Conservation (phyloP, 2,329 filamentous ascomycete species). For the Epichloe baconii region DNA sequence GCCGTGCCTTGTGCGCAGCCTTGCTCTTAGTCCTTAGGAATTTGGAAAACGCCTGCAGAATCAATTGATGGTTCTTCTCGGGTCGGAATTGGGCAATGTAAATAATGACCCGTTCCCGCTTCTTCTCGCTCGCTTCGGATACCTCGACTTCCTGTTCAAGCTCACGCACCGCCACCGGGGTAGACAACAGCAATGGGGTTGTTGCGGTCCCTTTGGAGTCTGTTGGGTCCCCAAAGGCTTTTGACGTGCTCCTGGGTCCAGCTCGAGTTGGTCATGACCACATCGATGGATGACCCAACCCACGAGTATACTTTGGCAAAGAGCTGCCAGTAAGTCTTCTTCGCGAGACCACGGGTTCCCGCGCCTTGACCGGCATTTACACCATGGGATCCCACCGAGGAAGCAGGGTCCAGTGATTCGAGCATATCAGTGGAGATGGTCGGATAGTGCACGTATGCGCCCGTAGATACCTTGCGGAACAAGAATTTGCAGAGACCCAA, state of each 20-base stretch:
- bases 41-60: slow-evolving; percentile 70
- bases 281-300: slow-evolving; percentile 72
- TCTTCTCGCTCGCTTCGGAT: slow-evolving; percentile 51
- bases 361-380: slow-evolving; percentile 73
- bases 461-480: slow-evolving; percentile 70
- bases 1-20: slow-evolving; percentile 43
- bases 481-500: slow-evolving; percentile 71
- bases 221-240: slow-evolving; percentile 59
- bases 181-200: slow-evolving; percentile 65
- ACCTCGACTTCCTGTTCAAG: slow-evolving; percentile 64
- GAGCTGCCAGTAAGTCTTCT: slow-evolving; percentile 72
- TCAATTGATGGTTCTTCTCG: slow-evolving; percentile 87
- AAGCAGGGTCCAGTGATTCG: slow-evolving; percentile 56
- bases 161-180: slow-evolving; percentile 81
- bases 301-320: slow-evolving; percentile 76
- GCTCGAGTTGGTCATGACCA: slow-evolving; percentile 94
- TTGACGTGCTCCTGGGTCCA: slow-evolving; percentile 85
- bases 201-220: slow-evolving; percentile 29
- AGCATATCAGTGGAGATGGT: slow-evolving; percentile 99
- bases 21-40: slow-evolving; percentile 47
- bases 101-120: slow-evolving; percentile 59
- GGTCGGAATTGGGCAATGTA: slow-evolving; percentile 97
- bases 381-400: slow-evolving; percentile 47
- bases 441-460: slow-evolving; percentile 93
- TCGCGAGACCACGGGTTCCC: slow-evolving; percentile 56